A percentile compares a stretch with the other conserved stretches of the same genome.
These are phyloP conservation scores for Arabis hirsuta DNA, from an alignment of 345 rosid genomes.

Conservation along the genomic window DNA sequence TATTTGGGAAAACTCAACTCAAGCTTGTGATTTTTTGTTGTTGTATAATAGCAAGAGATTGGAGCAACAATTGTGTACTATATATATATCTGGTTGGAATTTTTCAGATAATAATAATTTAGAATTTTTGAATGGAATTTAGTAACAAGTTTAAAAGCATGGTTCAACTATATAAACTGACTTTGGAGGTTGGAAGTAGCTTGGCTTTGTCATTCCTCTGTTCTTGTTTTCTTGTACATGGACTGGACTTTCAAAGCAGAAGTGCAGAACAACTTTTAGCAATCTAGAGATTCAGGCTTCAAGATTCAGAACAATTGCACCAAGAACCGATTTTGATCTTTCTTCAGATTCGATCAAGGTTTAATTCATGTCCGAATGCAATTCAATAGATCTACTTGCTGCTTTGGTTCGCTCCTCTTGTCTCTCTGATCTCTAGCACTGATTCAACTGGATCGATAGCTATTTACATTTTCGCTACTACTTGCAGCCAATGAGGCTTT, in stretches of 20 bases:
- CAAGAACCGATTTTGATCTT: too few relatives aligned
- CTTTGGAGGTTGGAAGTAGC: background rate
- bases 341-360: background rate
- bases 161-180: slow-evolving; percentile 8
- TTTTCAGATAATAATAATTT: slow-evolving; percentile 20
- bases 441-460: too few relatives aligned
- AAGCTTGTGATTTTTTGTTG: slow-evolving; percentile 4
- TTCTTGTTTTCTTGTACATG: background rate
- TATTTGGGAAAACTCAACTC: slow-evolving; percentile 30
- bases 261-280: background rate
- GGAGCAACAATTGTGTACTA: slow-evolving; percentile 14
- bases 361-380: background rate
- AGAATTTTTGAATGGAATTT: background rate
- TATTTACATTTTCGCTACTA: too few relatives aligned
- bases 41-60: slow-evolving; percentile 32
- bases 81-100: slow-evolving; percentile 8
- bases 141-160: background rate
- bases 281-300: background rate
- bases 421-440: too few relatives aligned
- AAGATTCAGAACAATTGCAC: too few relatives aligned
- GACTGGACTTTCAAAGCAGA: background rate
- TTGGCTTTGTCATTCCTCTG: background rate
- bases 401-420: too few relatives aligned
- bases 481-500: too few relatives aligned
- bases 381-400: too few relatives aligned